These are phyloP conservation scores for Diphasiastrum complanatum DNA, from an alignment of 83 land plant genomes.

Conservation along the genomic window DNA sequence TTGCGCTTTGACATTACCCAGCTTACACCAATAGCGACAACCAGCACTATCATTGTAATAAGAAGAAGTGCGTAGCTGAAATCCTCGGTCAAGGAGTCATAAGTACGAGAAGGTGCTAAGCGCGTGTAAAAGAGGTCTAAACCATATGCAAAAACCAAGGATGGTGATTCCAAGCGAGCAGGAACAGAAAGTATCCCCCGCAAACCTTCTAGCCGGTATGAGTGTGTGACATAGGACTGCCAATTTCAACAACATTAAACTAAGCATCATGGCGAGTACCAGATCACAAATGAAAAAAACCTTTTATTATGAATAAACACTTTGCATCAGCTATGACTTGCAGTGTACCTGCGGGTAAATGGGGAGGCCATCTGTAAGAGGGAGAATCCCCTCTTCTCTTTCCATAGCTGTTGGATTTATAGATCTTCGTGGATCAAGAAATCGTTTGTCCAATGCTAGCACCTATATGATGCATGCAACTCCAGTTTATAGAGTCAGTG, in stretches of 20 bases:
- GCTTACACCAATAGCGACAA: conserved; percentile 68
- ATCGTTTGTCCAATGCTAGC: conserved; percentile 91
- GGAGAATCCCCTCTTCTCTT: conserved; percentile 88
- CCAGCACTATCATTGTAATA: conserved; percentile 76
- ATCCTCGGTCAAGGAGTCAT: conserved; percentile 93
- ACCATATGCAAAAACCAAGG: conserved; percentile 74
- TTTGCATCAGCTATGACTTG: conserved; percentile 11
- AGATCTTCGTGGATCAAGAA: conserved; percentile 85
- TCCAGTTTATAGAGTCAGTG: conserved; percentile 4
- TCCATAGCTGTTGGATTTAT: conserved; percentile 74
- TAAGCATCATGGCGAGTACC: background rate
- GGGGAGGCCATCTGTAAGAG: conserved; percentile 82
- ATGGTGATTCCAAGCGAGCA: conserved; percentile 84
- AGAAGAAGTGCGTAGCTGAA: conserved; percentile 92
- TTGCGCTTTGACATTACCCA: conserved; percentile 77
- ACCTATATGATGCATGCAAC: conserved; percentile 56
- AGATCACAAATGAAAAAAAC: background rate
- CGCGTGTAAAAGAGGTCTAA: conserved; percentile 86
- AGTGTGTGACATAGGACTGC: conserved; percentile 84
- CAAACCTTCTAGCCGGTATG: conserved; percentile 85
- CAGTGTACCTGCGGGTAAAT: conserved; percentile 71
- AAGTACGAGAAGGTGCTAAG: conserved; percentile 85
- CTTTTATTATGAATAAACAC: background rate
- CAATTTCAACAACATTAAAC: conserved; percentile 3
- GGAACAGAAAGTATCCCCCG: conserved; percentile 72